Evolutionary conservation across 306 rosid genomes (phyloP), one percentile per base, ranked within the genome.

Genomic region (Dalbergia cultrata): DNA sequence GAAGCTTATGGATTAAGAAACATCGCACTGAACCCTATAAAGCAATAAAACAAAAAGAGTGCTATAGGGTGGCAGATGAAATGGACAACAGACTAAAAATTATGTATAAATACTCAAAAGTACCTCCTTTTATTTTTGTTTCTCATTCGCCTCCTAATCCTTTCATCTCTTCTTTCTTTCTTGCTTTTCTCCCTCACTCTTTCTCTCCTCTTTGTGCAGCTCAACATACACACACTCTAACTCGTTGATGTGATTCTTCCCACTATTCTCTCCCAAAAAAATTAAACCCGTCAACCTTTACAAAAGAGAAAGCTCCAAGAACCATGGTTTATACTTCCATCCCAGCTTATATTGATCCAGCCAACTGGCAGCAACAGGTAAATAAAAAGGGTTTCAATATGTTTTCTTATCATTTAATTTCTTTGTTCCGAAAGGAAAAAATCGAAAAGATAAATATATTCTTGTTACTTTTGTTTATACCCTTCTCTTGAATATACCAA

Each of bases 361-460:
- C 89, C 92, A 91, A 91, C 81, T 95, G 98, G 98, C 97, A 92
- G 43, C 97, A 91, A 83, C 97, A 93, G 93, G 97, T 87, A 73
- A 83, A 50, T 9, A 16, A 58, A 57, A 74, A 63, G 65, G 49
- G 72, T 83, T 76, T 14, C 4, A 69, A 68, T 80, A 80, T 75
- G 65, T 57, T 71, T 63, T 71, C 76, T 74, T 31, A 56, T 45
- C 63, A 41, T 80, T 13, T 69, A 52, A 17, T 79, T 79, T 52
- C 74, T 84, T 68, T 41, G 57, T 10, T 66, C 60, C 45, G 83
- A 74, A 84, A 82, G 81, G 14, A 34, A 50, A n/a, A 53, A 37
- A 19, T 26, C n/a, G 61, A 80, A 91, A 87, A 87, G 93, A 85
- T 66, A 85, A 84, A 50, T 1, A 93, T 90, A 90, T 90, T 89